These are phyloP conservation scores for Sphagnum contortum DNA, from an alignment of 225 moss, liverwort and hornwort species.

Conservation along the genomic window DNA sequence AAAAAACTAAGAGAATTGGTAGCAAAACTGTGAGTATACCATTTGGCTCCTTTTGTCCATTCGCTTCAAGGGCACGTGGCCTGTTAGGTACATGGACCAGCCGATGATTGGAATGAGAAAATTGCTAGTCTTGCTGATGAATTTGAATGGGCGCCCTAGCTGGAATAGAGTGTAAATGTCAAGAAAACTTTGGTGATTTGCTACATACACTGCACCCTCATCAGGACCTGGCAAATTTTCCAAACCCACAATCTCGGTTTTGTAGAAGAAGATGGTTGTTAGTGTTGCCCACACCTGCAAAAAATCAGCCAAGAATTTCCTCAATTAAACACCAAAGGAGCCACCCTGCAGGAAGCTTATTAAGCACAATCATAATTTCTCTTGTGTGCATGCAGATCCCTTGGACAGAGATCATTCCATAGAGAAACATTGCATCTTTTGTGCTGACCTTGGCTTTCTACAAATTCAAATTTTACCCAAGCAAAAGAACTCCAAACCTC, in stretches of 20 bases:
- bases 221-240: slow-evolving; percentile 82
- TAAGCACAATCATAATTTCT: too few relatives aligned
- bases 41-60: slow-evolving; percentile 80
- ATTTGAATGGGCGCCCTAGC: slow-evolving; percentile 92
- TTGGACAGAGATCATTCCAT: too few relatives aligned
- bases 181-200: slow-evolving; percentile 97
- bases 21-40: slow-evolving; percentile 13
- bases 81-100: slow-evolving; percentile 95
- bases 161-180: slow-evolving; percentile 88
- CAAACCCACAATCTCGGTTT: slow-evolving; percentile 80
- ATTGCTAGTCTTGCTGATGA: slow-evolving; percentile 96
- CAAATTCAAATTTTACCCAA: too few relatives aligned
- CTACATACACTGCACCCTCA: slow-evolving; percentile 85
- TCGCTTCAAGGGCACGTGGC: slow-evolving; percentile 78
- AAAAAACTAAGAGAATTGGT: too few relatives aligned
- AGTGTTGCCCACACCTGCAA: slow-evolving; percentile 64
- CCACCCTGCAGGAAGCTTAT: too few relatives aligned
- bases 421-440: too few relatives aligned
- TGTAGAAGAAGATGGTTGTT: slow-evolving; percentile 65
- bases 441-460: too few relatives aligned
- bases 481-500: too few relatives aligned
- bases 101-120: slow-evolving; percentile 87
- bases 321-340: too few relatives aligned
- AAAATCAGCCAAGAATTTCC: not conserved
- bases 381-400: too few relatives aligned